Evolutionary conservation across 2,329 filamentous ascomycete genomes (phyloP), one percentile per base, ranked within the genome.

Genomic region (Botrytis pseudocinerea): DNA sequence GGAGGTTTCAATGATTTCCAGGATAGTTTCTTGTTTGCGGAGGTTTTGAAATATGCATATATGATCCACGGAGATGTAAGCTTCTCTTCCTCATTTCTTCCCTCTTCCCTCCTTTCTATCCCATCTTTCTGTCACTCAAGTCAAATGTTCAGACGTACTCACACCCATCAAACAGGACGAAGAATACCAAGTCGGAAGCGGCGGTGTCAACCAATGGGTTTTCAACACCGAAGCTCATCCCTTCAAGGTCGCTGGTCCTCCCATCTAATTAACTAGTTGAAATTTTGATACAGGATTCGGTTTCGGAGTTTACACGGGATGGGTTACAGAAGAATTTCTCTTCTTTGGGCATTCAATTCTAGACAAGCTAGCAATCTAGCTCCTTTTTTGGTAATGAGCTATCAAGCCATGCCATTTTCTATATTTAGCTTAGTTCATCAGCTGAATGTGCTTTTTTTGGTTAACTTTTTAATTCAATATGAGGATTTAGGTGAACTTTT

Each of bases 1-100:
- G 92, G 92, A 1, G 82, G 83, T 0, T 89, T 87, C 74, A 82
- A 82, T 60, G 89, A 97, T 81, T 91, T 91, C 80, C 92, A 95
- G 85, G 93, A 97, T 83, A 95, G 92, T 78, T 97, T 96, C 83
- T 91, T 92, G 85, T 94, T 97, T 81, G 93, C 94, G 0, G 94
- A 97, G 84, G 92, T 94, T 75, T 81, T 97, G 81, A 97, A 97
- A 85, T 97, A 97, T 81, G 85, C 87, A 73, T 97, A 93, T 83
- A 81, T 97, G 78, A 92, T 93, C 46, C 78, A 80, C 59, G 75
- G 76, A 12, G 77, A 77, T 70, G 80, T 80, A 74, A 77, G 79
- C 77, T n/a, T 46, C 54, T 8, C 12, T 32, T 40, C 22, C 9
- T 18, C 18, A 25, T 35, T 28, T 8, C 22, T 7, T 12, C 44